Conservation (phyloP, 805 yeast species). For the Metschnikowia aberdeeniae region DNA sequence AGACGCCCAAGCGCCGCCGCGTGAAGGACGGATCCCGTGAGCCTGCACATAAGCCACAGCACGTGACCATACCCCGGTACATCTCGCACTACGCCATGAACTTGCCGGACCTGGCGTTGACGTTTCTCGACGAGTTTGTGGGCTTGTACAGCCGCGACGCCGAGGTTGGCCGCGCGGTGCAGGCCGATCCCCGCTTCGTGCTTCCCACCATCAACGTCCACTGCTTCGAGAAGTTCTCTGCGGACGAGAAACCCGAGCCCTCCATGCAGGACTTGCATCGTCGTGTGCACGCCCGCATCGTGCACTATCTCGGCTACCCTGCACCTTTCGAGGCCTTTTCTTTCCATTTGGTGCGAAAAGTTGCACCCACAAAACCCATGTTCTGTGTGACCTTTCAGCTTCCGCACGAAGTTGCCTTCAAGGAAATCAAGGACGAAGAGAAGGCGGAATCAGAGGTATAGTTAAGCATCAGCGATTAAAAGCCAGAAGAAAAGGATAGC, state of each 20-base stretch:
- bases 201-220: conserved; percentile 82
- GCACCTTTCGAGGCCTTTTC: conserved; percentile 46
- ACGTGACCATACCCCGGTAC: conserved; percentile 45
- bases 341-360: conserved; percentile 87
- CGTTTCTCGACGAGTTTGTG: conserved; percentile 70
- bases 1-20: conserved; percentile 35
- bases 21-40: conserved; percentile 13
- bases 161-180: conserved; percentile 31
- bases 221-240: conserved; percentile 87
- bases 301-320: conserved; percentile 43
- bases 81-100: conserved; percentile 87
- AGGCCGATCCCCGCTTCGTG: conserved; percentile 42
- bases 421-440: conserved; percentile 6
- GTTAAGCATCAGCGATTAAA: no score
- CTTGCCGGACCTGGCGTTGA: conserved; percentile 87
- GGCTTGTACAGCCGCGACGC: conserved; percentile 58
- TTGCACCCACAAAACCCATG: conserved; percentile 97
- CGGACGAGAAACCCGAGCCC: conserved; percentile 65
- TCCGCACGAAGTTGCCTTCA: conserved; percentile 64
- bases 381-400: conserved; percentile 77
- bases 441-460: neutral
- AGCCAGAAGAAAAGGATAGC: no score
- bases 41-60: conserved; percentile 27
- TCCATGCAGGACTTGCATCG: conserved; percentile 58
- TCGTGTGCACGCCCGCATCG: conserved; percentile 55